Evolutionary conservation across 495 filamentous ascomycete genomes (phyloP).

Genomic region (Aspergillus conjunctus): DNA sequence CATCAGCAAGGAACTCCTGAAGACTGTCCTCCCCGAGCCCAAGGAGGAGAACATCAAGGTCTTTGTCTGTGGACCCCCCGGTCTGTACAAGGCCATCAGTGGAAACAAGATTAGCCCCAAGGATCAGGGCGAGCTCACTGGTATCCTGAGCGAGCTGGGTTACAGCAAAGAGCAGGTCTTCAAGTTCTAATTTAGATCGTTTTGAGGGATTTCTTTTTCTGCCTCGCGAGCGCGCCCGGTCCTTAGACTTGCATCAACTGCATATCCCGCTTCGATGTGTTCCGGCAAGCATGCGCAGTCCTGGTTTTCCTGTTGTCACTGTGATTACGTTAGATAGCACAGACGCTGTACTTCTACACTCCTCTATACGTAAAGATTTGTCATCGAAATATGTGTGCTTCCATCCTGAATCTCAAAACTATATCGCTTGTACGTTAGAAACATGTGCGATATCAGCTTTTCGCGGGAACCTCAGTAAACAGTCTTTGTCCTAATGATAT

Average conservation of each 20-base stretch:
- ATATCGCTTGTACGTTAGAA: no score
- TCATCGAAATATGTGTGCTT: neutral
- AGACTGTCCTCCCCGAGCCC: slow-evolving; percentile 89
- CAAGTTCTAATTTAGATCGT: slow-evolving; percentile 73
- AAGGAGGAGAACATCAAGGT: slow-evolving; percentile 89
- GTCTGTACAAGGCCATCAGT: slow-evolving; percentile 89
- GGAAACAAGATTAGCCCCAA: slow-evolving; percentile 84
- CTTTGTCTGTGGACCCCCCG: slow-evolving; percentile 88
- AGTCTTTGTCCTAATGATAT: no score
- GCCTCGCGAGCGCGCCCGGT: neutral
- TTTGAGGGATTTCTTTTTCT: neutral
- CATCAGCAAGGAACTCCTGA: slow-evolving; percentile 85
- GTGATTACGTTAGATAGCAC: neutral
- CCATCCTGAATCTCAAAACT: neutral
- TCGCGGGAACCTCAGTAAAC: no score
- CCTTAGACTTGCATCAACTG: slow-evolving; percentile 1
- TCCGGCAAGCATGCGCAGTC: neutral
- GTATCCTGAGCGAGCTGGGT: slow-evolving; percentile 84
- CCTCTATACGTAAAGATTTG: neutral
- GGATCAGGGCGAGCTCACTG: slow-evolving; percentile 89
- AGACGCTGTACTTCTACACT: slow-evolving; percentile 3
- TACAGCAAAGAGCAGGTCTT: slow-evolving; percentile 94
- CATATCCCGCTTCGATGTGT: slow-evolving; percentile 2
- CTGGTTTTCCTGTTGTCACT: neutral
- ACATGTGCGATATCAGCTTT: no score